Evolutionary conservation across 140 eudicot genomes (phyloP), one percentile per base, ranked within the genome.

Genomic region (Oenanthe javanica): DNA sequence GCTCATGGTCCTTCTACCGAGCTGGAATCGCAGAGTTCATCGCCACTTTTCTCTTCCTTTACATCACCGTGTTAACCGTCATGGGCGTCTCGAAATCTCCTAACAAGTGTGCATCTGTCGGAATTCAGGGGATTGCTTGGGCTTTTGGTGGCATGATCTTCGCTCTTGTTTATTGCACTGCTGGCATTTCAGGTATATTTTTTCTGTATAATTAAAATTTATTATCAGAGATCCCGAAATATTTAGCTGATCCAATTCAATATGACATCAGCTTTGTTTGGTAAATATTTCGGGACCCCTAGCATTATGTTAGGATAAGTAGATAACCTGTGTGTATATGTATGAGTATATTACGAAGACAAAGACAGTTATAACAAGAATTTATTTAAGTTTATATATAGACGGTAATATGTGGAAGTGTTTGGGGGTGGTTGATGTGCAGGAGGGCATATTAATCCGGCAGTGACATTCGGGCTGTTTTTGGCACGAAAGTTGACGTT

Each of bases 71-170:
- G 63, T 84, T 93, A 79, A 93, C 97, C 0, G 97, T 93, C 4
- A 89, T 93, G 96, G 97, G 97, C 0, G 92, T 89, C 2, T 64
- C 61, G 4, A 89, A 87, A 9, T 82, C 94, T 3, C 85, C 86
- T 4, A 79, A 85, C 46, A 93, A 89, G 85, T 93, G 97, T 10
- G 67, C 86, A n/a, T 84, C 94, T 15, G 97, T 93, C 38, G 97
- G 97, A 14, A 89, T 93, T 77, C 96, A 93, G 78, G 96, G 97
- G 48, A 93, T 93, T 51, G 96, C 97, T 1, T 93, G 97, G 97
- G 93, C 97, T 25, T 90, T 91, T 63, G 97, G 97, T 10, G 97
- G 97, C 79, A 93, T 91, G 96, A 93, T 93, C 85, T 93, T 93
- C 49, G 96, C 94, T 12, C 97, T 93, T 42, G 97, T 93, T 70